Conservation (phyloP, 192 early-diverging fungal genomes). For the Oehlia diaphana region DNA sequence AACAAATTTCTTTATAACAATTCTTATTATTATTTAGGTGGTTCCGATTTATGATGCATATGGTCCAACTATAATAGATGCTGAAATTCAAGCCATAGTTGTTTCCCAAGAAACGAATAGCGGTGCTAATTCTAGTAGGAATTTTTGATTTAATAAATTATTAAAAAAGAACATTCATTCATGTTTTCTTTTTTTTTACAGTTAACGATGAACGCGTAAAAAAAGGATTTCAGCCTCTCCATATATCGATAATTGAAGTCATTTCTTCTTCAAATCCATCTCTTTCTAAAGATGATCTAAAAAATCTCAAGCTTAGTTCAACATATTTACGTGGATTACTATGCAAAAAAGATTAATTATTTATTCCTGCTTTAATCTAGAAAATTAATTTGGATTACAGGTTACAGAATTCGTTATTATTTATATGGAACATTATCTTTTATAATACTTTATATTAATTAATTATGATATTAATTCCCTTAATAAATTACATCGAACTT, state of each 20-base stretch:
- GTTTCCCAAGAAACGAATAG: constrained; percentile 78
- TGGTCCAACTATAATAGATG: constrained; percentile 81
- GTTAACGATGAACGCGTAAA: constrained; percentile 78
- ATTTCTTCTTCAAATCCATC: constrained; percentile 47
- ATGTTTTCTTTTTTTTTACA: constrained; percentile 28
- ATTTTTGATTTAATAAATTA: background rate
- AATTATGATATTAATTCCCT: no score
- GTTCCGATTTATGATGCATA: constrained; percentile 79
- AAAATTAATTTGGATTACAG: no score
- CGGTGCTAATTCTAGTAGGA: constrained; percentile 71
- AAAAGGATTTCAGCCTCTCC: constrained; percentile 52
- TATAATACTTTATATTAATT: no score
- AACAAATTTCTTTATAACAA: background rate
- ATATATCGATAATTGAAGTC: constrained; percentile 72
- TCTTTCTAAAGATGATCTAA: constrained; percentile 44
- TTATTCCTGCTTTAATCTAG: background rate
- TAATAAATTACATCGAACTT: background rate
- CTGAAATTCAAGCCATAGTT: constrained; percentile 75
- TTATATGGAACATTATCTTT: no score
- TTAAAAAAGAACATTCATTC: background rate
- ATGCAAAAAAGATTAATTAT: background rate
- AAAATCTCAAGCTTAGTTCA: constrained; percentile 75
- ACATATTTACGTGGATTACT: constrained; percentile 65
- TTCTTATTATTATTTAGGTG: constrained; percentile 39
- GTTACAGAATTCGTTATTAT: no score